Evolutionary conservation across 495 filamentous ascomycete species (phyloP), one percentile per base, ranked within the genome.

Genomic region (Podospora pseudocomata): DNA sequence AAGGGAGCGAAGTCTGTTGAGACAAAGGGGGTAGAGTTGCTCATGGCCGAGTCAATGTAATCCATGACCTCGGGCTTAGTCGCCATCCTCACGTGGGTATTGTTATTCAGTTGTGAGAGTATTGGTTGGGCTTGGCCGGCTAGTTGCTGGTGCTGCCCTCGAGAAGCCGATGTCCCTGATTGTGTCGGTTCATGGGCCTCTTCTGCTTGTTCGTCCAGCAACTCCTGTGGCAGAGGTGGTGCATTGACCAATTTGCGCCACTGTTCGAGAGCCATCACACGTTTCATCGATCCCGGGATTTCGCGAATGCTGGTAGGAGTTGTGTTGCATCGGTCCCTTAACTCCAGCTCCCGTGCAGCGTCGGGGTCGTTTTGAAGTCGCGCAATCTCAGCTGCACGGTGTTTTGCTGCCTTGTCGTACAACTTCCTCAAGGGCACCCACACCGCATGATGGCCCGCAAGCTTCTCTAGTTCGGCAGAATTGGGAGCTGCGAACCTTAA

Each of bases 391-490:
- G 80, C 80, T 39, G 84, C 81, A 32, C 85, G 81, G 65, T 84
- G 82, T 53, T 79, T 81, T 67, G 79, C 77, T 4, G 92, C 91
- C 75, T 89, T 89, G 61, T 87, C 82, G 82, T 91, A 89, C 18
- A 96, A 79, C 65, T 90, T 91, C 20, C 82, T 83, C 55, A 96
- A 79, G 0, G 91, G 91, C 18, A 87, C 81, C 91, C 92, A 96
- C 0, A 96, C 81, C 75, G 86, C 87, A 13, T 85, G 86, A 54
- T 84, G 86, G 26, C 70, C 70, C 2, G 65, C 70, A 44, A 76
- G 74, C 70, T 83, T 86, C 27, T 84, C 81, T 20, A 88, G 80
- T 28, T 83, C 85, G 30, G 82, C 77, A 0, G 80, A 77, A 26
- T 80, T 79, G 9, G 84, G 83, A 76, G 85, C 86, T 54, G 81